These are phyloP conservation scores for Hymenoscyphus infarciens DNA, from an alignment of 2,329 filamentous ascomycete genomes.

Conservation along the genomic window DNA sequence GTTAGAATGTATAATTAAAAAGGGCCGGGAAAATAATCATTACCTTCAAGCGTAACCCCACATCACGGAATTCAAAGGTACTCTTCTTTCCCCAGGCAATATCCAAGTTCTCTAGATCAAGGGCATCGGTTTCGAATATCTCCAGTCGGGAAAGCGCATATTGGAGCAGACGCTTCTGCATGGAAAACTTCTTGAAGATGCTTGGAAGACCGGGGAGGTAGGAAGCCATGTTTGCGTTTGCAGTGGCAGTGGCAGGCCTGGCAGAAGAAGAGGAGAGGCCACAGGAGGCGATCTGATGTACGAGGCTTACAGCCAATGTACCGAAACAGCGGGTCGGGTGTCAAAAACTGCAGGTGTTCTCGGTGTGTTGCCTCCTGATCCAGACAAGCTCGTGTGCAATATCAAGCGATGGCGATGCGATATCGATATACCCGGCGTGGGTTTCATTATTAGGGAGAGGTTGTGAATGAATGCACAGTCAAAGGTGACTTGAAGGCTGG, in stretches of 20 bases:
- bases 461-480: not conserved
- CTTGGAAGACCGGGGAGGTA: slow-evolving; percentile 23
- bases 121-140: slow-evolving; percentile 79
- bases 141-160: slow-evolving; percentile 82
- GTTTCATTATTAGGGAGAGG: slow-evolving; percentile 24
- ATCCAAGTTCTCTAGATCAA: slow-evolving; percentile 83
- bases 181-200: slow-evolving; percentile 49
- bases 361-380: slow-evolving; percentile 22
- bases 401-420: slow-evolving; percentile 17
- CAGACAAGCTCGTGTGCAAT: slow-evolving; percentile 27
- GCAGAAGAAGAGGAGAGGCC: not conserved
- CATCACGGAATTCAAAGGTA: slow-evolving; percentile 80
- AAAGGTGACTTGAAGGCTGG: not conserved
- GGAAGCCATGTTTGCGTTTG: slow-evolving; percentile 32
- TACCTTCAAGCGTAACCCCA: slow-evolving; percentile 75
- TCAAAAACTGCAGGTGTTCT: slow-evolving; percentile 17
- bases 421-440: slow-evolving; percentile 6
- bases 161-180: slow-evolving; percentile 84
- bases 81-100: slow-evolving; percentile 78
- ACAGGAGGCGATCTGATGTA: slow-evolving; percentile 8
- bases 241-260: not conserved
- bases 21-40: not conserved
- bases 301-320: slow-evolving; percentile 4
- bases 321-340: slow-evolving; percentile 12
- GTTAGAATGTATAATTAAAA: slow-evolving; percentile 20